These are phyloP conservation scores for Fistulinella prunicolor DNA, from an alignment of 768 basidiomycete species.

Conservation along the genomic window DNA sequence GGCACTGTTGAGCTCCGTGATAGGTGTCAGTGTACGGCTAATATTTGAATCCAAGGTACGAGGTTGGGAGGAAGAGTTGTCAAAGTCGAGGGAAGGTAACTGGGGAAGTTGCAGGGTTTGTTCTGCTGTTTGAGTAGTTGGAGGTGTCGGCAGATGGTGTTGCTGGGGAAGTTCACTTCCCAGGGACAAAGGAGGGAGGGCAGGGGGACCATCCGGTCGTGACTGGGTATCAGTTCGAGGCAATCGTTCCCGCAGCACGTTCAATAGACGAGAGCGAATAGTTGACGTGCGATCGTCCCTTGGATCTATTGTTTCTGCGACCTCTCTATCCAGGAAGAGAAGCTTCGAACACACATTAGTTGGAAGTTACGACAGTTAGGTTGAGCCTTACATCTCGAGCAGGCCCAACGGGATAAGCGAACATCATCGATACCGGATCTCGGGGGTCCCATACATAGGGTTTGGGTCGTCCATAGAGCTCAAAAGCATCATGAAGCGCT, in stretches of 20 bases:
- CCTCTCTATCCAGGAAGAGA: constrained; percentile 84
- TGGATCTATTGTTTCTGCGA: constrained; percentile 74
- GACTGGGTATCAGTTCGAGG: constrained; percentile 33
- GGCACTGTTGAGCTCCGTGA: constrained; percentile 51
- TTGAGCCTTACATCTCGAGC: constrained; percentile 66
- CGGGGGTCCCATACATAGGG: constrained; percentile 89
- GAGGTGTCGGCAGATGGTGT: constrained; percentile 26
- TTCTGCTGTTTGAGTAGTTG: constrained; percentile 8
- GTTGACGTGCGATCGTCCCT: constrained; percentile 74
- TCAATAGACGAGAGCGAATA: constrained; percentile 59
- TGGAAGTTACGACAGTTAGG: not conserved
- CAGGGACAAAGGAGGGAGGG: constrained; percentile 18
- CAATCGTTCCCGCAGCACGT: constrained; percentile 65
- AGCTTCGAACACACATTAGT: constrained; percentile 43
- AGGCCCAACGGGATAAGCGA: constrained; percentile 88
- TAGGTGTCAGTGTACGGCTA: constrained; percentile 54
- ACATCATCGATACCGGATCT: constrained; percentile 82
- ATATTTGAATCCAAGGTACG: constrained; percentile 21
- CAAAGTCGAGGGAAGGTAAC: constrained; percentile 61
- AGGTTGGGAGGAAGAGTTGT: constrained; percentile 18
- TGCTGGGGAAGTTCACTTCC: constrained; percentile 21
- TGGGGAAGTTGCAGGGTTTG: constrained; percentile 36
- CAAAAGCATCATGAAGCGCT: constrained; percentile 86
- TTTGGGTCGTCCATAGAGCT: constrained; percentile 84
- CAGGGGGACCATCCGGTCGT: constrained; percentile 8